Evolutionary conservation across 1,284 basidiomycete genomes (phyloP).

Genomic region (Microbotryum violaceum): DNA sequence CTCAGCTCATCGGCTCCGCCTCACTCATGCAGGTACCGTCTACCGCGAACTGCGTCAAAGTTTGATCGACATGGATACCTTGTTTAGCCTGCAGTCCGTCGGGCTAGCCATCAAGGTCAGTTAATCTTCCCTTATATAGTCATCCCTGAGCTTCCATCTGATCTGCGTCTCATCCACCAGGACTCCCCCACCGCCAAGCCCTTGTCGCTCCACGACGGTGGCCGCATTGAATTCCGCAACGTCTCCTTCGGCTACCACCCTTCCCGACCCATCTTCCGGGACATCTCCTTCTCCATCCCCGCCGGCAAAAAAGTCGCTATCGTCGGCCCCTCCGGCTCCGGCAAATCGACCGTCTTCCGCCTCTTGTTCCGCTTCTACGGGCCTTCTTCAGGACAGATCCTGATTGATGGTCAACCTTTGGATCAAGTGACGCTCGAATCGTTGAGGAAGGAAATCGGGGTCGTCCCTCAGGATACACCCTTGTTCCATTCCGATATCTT

Average conservation of each 20-base stretch:
- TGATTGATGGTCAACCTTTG: constrained; percentile 81
- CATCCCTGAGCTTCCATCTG: neutral
- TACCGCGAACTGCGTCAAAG: constrained; percentile 95
- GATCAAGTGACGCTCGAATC: constrained; percentile 63
- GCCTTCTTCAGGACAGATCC: constrained; percentile 68
- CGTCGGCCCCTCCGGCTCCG: constrained; percentile 92
- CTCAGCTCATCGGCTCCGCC: neutral
- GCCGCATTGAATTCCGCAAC: constrained; percentile 86
- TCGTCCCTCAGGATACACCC: constrained; percentile 96
- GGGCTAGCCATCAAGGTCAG: constrained; percentile 62
- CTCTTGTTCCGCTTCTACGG: constrained; percentile 93
- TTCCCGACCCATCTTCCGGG: constrained; percentile 78
- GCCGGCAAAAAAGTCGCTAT: constrained; percentile 94
- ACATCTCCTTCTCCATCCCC: constrained; percentile 85
- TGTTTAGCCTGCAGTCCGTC: constrained; percentile 84
- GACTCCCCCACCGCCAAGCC: constrained; percentile 63
- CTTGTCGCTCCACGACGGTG: constrained; percentile 59
- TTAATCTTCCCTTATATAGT: constrained; percentile 5
- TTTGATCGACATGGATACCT: constrained; percentile 89
- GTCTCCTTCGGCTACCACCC: constrained; percentile 87
- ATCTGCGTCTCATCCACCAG: constrained; percentile 39
- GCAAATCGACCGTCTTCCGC: constrained; percentile 95
- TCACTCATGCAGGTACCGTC: constrained; percentile 51
- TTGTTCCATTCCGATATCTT: constrained; percentile 91
- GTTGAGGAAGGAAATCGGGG: constrained; percentile 70